phyloP scores from a whole-genome alignment of 257 asterid genomes.

The Solanum ossicruentum region DNA sequence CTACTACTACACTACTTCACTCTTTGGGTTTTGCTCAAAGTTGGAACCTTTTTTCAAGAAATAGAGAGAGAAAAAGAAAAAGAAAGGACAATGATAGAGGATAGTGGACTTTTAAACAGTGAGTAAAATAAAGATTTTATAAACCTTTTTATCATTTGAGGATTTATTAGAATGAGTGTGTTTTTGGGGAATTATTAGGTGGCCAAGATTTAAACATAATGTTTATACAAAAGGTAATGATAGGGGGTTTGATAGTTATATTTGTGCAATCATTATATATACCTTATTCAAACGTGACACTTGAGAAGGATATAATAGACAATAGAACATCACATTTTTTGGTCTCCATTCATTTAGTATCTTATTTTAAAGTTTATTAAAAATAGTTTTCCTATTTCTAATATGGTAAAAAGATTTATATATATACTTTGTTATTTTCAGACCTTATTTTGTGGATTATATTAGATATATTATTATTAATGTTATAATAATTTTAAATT shows the following conservation, averaged over 20 bases:
- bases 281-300: not conserved
- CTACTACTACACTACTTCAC: not conserved
- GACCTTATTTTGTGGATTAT: too few relatives aligned
- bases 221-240: constrained; percentile 35
- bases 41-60: not conserved
- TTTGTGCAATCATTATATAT: constrained; percentile 26
- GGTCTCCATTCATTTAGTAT: not conserved
- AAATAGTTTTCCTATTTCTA: too few relatives aligned
- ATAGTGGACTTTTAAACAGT: not conserved
- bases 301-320: not conserved
- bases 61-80: not conserved
- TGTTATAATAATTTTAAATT: too few relatives aligned
- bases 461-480: too few relatives aligned
- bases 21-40: not conserved
- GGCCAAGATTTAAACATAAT: constrained; percentile 18
- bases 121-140: not conserved
- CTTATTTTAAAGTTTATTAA: not conserved
- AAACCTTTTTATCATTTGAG: not conserved
- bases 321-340: not conserved
- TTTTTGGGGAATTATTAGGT: not conserved
- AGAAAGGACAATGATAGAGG: not conserved
- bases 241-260: constrained; percentile 21
- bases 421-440: too few relatives aligned
- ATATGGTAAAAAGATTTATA: too few relatives aligned
- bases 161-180: not conserved